phyloP scores from a whole-genome alignment of 208 protist species.

The Trypanosoma caninum region DNA sequence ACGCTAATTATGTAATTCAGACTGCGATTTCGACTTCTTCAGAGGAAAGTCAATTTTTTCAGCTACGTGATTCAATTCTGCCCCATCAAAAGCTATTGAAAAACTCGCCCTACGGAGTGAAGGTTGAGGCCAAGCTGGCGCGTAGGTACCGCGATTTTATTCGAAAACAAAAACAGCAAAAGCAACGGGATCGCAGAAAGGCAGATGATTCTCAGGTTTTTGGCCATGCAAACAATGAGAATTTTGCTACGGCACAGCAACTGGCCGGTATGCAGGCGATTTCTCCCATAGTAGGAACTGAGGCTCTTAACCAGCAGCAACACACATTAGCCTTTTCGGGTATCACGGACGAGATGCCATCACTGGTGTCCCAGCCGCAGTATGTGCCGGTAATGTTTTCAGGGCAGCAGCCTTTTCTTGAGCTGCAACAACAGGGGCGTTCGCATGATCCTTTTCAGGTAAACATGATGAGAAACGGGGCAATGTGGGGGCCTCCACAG shows the following conservation, averaged over 20 bases:
- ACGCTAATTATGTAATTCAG: slow-evolving; percentile 99
- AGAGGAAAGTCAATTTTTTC: slow-evolving; percentile 88
- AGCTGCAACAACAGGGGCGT: slow-evolving; percentile 38
- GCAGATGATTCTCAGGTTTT: background rate
- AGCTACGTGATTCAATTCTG: slow-evolving; percentile 93
- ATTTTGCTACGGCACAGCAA: slow-evolving; percentile 29
- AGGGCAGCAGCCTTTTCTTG: slow-evolving; percentile 58
- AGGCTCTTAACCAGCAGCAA: slow-evolving; percentile 38
- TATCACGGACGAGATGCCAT: slow-evolving; percentile 45
- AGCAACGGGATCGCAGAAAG: slow-evolving; percentile 13
- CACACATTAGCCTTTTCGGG: slow-evolving; percentile 56
- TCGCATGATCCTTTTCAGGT: slow-evolving; percentile 43
- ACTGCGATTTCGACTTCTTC: slow-evolving; percentile 91
- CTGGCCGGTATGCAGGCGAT: slow-evolving; percentile 30
- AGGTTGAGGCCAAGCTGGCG: slow-evolving; percentile 93
- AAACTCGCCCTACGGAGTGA: slow-evolving; percentile 97
- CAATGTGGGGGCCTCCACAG: slow-evolving; percentile 18
- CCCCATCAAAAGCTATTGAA: slow-evolving; percentile 91
- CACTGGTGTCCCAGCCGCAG: slow-evolving; percentile 41
- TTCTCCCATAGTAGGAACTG: slow-evolving; percentile 32
- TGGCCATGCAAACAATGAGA: slow-evolving; percentile 6
- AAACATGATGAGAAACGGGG: slow-evolving; percentile 32
- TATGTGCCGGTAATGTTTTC: slow-evolving; percentile 72
- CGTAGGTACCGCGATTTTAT: slow-evolving; percentile 58
- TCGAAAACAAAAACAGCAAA: slow-evolving; percentile 34